Evolutionary conservation across 2,329 filamentous ascomycete genomes (phyloP).

Genomic region (Hymenoscyphus fraxineus): DNA sequence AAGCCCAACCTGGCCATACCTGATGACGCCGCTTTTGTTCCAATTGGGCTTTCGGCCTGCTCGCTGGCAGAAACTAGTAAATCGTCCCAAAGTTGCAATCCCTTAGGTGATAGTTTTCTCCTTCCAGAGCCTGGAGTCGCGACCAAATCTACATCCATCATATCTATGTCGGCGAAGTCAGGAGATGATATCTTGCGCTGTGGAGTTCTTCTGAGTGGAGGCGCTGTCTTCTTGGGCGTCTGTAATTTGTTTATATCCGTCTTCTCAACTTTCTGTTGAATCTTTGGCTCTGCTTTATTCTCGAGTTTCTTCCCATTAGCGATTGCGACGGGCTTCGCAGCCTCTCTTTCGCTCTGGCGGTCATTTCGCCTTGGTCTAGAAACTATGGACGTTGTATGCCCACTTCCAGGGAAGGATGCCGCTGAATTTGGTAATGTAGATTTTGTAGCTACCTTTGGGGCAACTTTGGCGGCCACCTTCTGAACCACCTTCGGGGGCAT

Average conservation of each 20-base stretch:
- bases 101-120: conserved; percentile 28
- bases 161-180: conserved; percentile 20
- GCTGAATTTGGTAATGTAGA: conserved; percentile 9
- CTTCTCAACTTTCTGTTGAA: not conserved
- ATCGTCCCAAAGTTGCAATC: conserved; percentile 29
- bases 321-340: not conserved
- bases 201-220: not conserved
- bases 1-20: not conserved
- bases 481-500: not conserved
- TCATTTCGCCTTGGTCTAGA: conserved; percentile 22
- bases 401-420: conserved; percentile 15
- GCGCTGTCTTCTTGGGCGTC: conserved; percentile 14
- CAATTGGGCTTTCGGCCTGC: conserved; percentile 9
- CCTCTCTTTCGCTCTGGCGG: conserved; percentile 5
- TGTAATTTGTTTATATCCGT: not conserved
- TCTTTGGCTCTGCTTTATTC: not conserved
- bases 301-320: not conserved
- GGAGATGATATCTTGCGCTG: conserved; percentile 18
- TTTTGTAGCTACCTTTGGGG: conserved; percentile 7
- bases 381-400: conserved; percentile 17
- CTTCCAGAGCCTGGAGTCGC: not conserved
- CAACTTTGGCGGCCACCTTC: not conserved
- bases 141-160: conserved; percentile 23
- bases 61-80: conserved; percentile 23
- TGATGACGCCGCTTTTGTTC: conserved; percentile 4